These are phyloP conservation scores for Haplosporangium sp. DNA, from an alignment of 371 early-diverging fungal species.

Conservation along the genomic window DNA sequence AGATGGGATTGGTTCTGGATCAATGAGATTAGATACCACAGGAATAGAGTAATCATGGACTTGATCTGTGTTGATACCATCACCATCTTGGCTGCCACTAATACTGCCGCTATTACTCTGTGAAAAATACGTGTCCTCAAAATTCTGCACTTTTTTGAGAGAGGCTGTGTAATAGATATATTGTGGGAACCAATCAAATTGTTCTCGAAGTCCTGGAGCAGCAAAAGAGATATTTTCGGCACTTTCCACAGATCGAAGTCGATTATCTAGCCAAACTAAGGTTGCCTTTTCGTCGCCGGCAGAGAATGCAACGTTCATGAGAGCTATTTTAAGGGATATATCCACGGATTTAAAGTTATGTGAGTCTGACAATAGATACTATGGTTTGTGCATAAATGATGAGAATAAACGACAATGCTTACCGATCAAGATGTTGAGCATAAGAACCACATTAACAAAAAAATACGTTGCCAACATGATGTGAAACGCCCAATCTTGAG, in stretches of 20 bases:
- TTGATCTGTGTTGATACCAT: background rate
- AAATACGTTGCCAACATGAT: conserved; percentile 24
- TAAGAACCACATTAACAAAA: conserved; percentile 26
- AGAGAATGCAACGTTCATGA: conserved; percentile 22
- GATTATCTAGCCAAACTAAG: conserved; percentile 25
- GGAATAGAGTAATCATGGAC: background rate
- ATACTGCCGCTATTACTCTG: background rate
- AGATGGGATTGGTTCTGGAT: background rate
- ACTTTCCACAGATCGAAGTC: conserved; percentile 14
- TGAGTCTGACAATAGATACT: background rate
- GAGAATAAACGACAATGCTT: conserved; percentile 3
- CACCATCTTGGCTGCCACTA: background rate
- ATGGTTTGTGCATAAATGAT: background rate
- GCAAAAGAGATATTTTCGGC: conserved; percentile 21
- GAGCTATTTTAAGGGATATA: background rate
- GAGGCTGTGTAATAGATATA: conserved; percentile 26
- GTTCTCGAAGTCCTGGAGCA: conserved; percentile 17
- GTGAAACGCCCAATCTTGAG: conserved; percentile 18
- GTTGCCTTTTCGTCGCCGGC: conserved; percentile 12
- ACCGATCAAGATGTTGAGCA: conserved; percentile 33
- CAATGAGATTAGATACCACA: background rate
- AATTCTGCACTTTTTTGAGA: conserved; percentile 6
- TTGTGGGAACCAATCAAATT: conserved; percentile 22
- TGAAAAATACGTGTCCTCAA: conserved; percentile 19
- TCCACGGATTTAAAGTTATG: background rate